A percentile compares a stretch with the other conserved stretches of the same genome.
These are phyloP conservation scores for Coemansia aciculifera DNA, from an alignment of 192 early-diverging fungal genomes.

Conservation along the genomic window DNA sequence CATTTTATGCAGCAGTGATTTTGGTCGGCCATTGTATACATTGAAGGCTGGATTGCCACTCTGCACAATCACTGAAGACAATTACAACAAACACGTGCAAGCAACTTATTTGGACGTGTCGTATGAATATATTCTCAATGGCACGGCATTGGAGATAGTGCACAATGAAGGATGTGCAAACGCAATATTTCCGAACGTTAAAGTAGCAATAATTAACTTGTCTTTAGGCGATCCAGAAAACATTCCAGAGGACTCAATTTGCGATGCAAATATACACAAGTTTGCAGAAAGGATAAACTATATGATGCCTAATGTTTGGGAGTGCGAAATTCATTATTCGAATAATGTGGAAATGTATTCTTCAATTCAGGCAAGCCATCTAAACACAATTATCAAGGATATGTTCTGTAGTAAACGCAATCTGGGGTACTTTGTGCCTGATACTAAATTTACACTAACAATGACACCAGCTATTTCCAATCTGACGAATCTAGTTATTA, in stretches of 20 bases:
- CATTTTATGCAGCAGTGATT: constrained; percentile 1
- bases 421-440: neutral
- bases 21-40: neutral
- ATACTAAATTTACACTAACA: neutral
- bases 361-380: neutral
- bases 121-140: neutral
- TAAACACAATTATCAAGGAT: neutral
- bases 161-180: neutral
- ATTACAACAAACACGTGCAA: neutral
- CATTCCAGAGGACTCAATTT: neutral
- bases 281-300: neutral
- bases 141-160: neutral
- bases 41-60: neutral
- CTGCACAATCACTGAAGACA: too few relatives aligned
- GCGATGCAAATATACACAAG: neutral
- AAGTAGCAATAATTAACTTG: neutral
- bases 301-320: neutral
- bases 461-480: neutral
- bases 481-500: neutral
- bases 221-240: neutral
- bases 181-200: neutral
- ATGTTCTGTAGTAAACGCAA: neutral
- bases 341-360: neutral
- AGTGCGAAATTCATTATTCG: neutral
- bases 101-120: neutral